Evolutionary conservation across 139 green algal genomes (phyloP), one percentile per base, ranked within the genome.

Genomic region (Protoeuglena noctilucae): DNA sequence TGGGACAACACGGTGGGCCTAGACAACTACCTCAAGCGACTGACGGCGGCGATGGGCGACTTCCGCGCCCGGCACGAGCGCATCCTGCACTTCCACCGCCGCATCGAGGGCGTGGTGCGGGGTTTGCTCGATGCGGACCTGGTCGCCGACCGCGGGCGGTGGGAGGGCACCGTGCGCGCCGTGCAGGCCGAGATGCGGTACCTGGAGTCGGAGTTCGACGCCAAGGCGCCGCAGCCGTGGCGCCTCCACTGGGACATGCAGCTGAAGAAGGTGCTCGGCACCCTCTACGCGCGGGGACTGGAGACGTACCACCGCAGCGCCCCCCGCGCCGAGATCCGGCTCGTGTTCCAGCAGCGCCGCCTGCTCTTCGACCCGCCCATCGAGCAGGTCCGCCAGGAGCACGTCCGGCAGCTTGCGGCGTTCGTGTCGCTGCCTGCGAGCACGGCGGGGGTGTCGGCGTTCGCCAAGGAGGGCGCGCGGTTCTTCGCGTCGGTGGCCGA

Each of bases 181-280:
- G 77, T 90, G 53, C 67, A 75, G 7, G 71, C 71, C 4, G 46
- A 85, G 1, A 88, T 87, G 45, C 25, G 21, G 5, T 54, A 60
- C 7, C 72, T 87, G 43, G 79, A 87, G 68, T 27, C 45, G 1
- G 68, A 86, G 46, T 81, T 82, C 56, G 58, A 28, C 25, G 43
- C 51, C 2, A 70, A 84, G 23, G 64, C 62, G 6, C 43, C 40
- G 46, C 24, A 34, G 53, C 9, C 34, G 28, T 91, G 82, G 82
- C 68, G 82, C 3, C 68, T 83, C 60, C 77, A 88, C 60, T 91
- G 81, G 81, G 81, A 91, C 68, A 74, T 80, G 58, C 81, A 90
- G 68, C 66, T 90, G 30, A 66, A 67, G 57, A 71, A 76, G 64
- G 77, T 74, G 19, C 65, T 91, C 40, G 67, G 82, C 51, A 73